Base-by-base conservation (phyloP, 179 eudicot genomes). In the Heliamphora pulchella region DNA sequence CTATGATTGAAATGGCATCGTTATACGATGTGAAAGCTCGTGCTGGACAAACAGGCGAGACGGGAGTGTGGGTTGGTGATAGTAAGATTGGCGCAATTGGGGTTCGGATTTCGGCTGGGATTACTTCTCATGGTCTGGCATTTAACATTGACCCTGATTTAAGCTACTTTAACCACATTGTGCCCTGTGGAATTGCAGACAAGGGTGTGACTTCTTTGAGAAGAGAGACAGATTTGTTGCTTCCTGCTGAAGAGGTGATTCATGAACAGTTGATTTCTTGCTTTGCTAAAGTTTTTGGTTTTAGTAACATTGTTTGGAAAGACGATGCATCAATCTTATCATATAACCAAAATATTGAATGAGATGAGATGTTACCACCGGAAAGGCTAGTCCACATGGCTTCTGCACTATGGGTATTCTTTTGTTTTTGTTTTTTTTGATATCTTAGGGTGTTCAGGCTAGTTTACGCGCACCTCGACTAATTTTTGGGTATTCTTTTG, bases 51-150 rank as follows among this genome's bases (percentile, higher is more conserved):
- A 86, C 80, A 51, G 80, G 97, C 64, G 92, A 94, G 81, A 94
- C 98, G 1, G 98, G 98, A 44, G 98, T 94, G 61, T 94, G 98
- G 98, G 93, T 94, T 61, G 93, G 90, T 59, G 91, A 89, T 17
- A 82, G 90, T 82, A 94, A 94, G 87, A 91, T 94, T 54, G 97
- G 98, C 44, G 98, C 98, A 6, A 92, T 92, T 61, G 98, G 98
- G 39, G 98, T 94, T 82, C 89, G 91, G 22, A 91, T 94, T 81
- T 93, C 93, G 63, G 85, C 90, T 50, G 98, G 95, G 81, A 88
- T 91, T 61, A 91, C 94, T 5, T 94, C 93, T 64, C 98, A 94
- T 80, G 97, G 97, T 20, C 72, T 94, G 82, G 97, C 97, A n/a
- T 94, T 91, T 55, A 94, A 94, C 84, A 89, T 94, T 18, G 87